Evolutionary conservation across 2,329 filamentous ascomycete genomes (phyloP).

Genomic region (Colletotrichum tamarilloi): DNA sequence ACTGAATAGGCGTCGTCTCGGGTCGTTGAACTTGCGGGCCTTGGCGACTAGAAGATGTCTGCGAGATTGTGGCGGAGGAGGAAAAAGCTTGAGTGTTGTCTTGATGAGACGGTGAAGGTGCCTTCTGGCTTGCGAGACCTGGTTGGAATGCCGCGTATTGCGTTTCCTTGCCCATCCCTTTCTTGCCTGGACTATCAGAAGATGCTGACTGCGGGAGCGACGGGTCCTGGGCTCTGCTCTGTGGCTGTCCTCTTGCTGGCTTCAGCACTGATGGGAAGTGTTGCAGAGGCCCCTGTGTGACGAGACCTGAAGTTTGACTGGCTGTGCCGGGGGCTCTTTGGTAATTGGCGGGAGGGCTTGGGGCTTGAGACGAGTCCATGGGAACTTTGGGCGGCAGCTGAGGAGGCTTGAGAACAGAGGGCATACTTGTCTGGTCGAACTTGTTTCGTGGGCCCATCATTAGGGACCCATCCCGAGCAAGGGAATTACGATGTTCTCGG

Average conservation of each 20-base stretch:
- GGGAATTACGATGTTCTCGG: constrained; percentile 33
- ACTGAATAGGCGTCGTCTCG: constrained; percentile 12
- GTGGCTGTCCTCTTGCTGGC: constrained; percentile 40
- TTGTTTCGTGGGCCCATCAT: constrained; percentile 38
- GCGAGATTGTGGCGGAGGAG: neutral
- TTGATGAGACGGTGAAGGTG: too few species aligned
- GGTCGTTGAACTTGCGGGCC: constrained; percentile 10
- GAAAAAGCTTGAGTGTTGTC: neutral
- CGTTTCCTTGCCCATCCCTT: neutral
- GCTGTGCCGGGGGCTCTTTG: neutral
- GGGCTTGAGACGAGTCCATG: neutral
- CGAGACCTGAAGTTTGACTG: neutral
- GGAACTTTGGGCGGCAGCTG: constrained; percentile 37
- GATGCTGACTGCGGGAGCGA: neutral
- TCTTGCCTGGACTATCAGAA: neutral
- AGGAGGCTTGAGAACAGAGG: constrained; percentile 40
- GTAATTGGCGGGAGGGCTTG: neutral
- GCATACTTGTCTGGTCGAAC: constrained; percentile 38
- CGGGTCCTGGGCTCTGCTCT: neutral
- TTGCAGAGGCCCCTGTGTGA: neutral
- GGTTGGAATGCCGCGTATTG: constrained; percentile 15
- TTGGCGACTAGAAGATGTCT: neutral
- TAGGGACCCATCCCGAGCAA: constrained; percentile 42
- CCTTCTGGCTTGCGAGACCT: neutral
- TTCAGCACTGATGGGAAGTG: constrained; percentile 45